Conservation (phyloP, 2,329 filamentous ascomycete species). For the Aspergillus arachidicola region DNA sequence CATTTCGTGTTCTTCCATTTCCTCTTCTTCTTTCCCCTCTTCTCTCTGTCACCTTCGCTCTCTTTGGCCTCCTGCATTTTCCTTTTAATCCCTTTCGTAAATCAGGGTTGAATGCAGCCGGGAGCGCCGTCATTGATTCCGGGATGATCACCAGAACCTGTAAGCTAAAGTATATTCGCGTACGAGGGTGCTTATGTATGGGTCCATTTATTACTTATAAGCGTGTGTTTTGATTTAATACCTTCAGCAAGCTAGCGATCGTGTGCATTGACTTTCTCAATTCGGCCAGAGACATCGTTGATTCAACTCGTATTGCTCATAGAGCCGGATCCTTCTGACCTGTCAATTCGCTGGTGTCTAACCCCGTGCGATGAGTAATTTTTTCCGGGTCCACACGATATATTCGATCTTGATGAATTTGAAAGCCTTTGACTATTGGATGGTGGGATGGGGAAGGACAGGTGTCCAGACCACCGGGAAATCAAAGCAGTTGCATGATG, state of each 20-base stretch:
- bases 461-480: slow-evolving; percentile 1
- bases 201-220: background rate
- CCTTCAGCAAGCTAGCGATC: background rate
- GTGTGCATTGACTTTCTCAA: background rate
- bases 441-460: background rate
- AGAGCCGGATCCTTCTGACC: background rate
- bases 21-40: background rate
- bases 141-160: background rate
- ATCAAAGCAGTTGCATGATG: slow-evolving; percentile 1
- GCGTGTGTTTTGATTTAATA: background rate
- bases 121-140: background rate
- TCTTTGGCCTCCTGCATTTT: background rate
- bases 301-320: background rate
- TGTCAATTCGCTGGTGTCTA: background rate
- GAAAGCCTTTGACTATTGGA: background rate
- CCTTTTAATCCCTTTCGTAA: background rate
- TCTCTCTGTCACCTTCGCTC: background rate
- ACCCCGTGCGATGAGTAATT: slow-evolving; percentile 7
- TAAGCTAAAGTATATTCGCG: background rate
- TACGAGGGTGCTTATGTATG: background rate
- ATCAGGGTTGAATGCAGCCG: background rate
- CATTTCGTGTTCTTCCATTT: background rate
- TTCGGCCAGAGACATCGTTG: background rate
- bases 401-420: background rate
- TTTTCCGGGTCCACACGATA: background rate